Evolutionary conservation across 108 stramenopile genomes (phyloP).

Genomic region (Bacterosira constricta): DNA sequence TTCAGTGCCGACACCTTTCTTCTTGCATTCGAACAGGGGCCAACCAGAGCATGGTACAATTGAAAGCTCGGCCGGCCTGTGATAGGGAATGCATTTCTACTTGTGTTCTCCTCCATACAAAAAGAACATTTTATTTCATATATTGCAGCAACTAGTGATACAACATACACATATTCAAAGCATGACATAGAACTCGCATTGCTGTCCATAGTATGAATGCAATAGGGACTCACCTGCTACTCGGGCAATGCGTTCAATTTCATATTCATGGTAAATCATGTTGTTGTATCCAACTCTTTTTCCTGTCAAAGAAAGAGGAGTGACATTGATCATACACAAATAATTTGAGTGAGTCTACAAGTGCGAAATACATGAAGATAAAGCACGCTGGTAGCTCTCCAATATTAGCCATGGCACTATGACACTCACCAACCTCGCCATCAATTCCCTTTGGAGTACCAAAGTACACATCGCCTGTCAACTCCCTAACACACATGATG

Average conservation of each 20-base stretch:
- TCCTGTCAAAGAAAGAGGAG: constrained; percentile 26
- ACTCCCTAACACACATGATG: constrained; percentile 97
- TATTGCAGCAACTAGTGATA: too few relatives aligned
- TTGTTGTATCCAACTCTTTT: constrained; percentile 97
- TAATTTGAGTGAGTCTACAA: too few relatives aligned
- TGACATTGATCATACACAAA: too few relatives aligned
- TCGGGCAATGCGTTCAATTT: constrained; percentile 93
- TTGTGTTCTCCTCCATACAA: background rate
- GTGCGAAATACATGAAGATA: too few relatives aligned
- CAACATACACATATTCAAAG: background rate
- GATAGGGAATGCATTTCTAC: constrained; percentile 13
- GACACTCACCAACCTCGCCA: constrained; percentile 75
- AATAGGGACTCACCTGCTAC: constrained; percentile 67
- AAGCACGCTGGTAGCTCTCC: too few relatives aligned
- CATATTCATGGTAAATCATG: constrained; percentile 96
- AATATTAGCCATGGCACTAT: too few relatives aligned
- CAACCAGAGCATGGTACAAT: constrained; percentile 28
- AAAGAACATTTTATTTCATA: too few relatives aligned
- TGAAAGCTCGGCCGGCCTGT: constrained; percentile 34
- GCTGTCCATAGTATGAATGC: background rate
- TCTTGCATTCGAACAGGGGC: constrained; percentile 65
- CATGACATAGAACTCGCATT: background rate
- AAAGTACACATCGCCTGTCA: constrained; percentile 99
- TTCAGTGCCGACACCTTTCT: constrained; percentile 63
- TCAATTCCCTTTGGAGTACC: constrained; percentile 98